Conservation (phyloP, 257 asterid species). For the Oldenlandia corymbosa region DNA sequence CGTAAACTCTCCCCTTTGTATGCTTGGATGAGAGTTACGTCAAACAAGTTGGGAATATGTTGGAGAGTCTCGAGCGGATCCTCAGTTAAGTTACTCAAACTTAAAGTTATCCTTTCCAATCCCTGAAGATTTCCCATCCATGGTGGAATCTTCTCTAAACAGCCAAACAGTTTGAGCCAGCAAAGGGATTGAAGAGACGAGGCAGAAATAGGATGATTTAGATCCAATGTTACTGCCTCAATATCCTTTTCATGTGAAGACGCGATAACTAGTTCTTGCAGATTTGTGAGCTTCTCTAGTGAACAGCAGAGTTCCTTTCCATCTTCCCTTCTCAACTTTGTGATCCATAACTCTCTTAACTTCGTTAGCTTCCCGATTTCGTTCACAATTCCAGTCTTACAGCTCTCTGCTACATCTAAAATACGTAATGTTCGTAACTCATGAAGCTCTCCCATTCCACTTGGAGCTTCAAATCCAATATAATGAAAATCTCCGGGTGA, state of each 20-base stretch:
- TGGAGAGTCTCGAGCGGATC: conserved; percentile 5
- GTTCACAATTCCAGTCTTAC: no score
- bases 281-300: background rate
- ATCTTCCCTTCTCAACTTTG: no score
- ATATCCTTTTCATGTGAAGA: background rate
- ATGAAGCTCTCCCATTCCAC: no score
- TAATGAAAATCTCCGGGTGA: no score
- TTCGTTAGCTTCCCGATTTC: no score
- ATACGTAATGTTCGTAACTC: no score
- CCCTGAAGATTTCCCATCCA: background rate
- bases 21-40: background rate
- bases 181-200: background rate
- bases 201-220: background rate
- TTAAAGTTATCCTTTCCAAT: background rate
- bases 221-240: background rate
- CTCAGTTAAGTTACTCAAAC: background rate
- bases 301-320: no score
- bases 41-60: background rate
- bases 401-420: no score
- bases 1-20: background rate
- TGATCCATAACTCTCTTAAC: no score
- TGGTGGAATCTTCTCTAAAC: background rate
- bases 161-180: background rate
- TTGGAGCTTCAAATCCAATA: no score
- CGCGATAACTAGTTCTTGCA: background rate